Base-by-base conservation (phyloP, 108 stramenopile species). In the Seminavis robusta region DNA sequence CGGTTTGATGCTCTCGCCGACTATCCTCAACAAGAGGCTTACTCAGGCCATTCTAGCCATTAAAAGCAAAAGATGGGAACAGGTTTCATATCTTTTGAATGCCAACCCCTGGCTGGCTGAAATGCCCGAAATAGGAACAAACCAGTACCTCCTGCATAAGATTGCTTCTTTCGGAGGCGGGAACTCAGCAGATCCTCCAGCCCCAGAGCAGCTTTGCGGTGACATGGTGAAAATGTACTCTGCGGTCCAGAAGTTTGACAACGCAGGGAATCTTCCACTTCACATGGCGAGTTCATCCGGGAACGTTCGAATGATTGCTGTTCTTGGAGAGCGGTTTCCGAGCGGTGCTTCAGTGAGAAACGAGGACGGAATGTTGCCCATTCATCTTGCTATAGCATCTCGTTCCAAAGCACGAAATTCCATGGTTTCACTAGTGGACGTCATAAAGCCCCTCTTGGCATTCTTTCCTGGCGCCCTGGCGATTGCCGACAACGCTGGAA, bases 101-200 rank as follows among this genome's bases (percentile, higher is more conserved):
- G 92, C 92, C 2, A 88, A 93, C 59, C 92, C 88, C 9, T 75
- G 79, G 80, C 68, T 93, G 11, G 84, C 86, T 39, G 92, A 93
- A 42, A 93, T 93, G 92, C 78, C 75, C 32, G 88, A 93, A 55
- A 48, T 89, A 51, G 72, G 79, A n/a, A 84, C 80, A 47, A 76
- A 80, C 34, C 92, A 90, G 59, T 81, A 62, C 47, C 50, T 93
- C n/a, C 54, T 90, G 30, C 92, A 93, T 54, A 79, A 80, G 31
- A 67, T 93, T 34, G 76, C 88, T 19, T 70, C 85, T 24, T 88
- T 71, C 65, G 85, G 92, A 32, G 71, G 62, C 7, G 73, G 75
- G 61, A 61, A 43, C 39, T 50, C 19, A 39, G 17, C n/a, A 27
- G 23, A 24, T 9, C 34, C 61, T n/a, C 47, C 70, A 1, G 77